Conservation (phyloP, 257 asterid species). For the Fraxinus quadrangulata region DNA sequence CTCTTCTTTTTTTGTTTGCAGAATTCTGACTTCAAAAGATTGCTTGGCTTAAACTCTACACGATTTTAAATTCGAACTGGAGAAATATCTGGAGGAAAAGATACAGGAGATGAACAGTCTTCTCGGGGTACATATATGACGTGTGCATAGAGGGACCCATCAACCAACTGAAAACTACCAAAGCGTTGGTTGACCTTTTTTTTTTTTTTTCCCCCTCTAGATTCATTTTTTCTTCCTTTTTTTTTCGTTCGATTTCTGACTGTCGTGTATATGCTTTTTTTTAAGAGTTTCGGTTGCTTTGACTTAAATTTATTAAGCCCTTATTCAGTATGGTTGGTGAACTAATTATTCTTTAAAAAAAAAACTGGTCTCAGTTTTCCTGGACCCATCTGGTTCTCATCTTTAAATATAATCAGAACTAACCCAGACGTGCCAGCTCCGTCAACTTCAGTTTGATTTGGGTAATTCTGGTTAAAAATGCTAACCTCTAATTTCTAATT, state of each 20-base stretch:
- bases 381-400: too few relatives aligned
- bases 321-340: too few relatives aligned
- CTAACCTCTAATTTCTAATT: neutral
- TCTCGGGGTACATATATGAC: neutral
- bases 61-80: neutral
- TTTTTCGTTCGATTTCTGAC: neutral
- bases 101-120: neutral
- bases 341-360: too few relatives aligned
- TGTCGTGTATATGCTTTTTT: too few relatives aligned
- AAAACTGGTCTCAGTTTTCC: too few relatives aligned
- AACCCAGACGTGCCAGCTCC: too few relatives aligned
- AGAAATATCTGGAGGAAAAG: neutral
- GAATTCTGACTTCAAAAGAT: neutral
- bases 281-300: too few relatives aligned
- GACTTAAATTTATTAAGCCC: too few relatives aligned
- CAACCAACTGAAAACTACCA: neutral
- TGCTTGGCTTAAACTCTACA: neutral
- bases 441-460: neutral
- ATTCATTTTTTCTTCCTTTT: too few relatives aligned
- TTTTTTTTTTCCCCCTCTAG: neutral
- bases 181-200: neutral
- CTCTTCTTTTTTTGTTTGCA: too few relatives aligned
- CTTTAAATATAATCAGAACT: too few relatives aligned
- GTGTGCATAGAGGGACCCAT: neutral
- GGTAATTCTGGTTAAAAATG: neutral